Conservation (phyloP, 2,329 filamentous ascomycete species). For the Calonectria pseudoreteaudii region DNA sequence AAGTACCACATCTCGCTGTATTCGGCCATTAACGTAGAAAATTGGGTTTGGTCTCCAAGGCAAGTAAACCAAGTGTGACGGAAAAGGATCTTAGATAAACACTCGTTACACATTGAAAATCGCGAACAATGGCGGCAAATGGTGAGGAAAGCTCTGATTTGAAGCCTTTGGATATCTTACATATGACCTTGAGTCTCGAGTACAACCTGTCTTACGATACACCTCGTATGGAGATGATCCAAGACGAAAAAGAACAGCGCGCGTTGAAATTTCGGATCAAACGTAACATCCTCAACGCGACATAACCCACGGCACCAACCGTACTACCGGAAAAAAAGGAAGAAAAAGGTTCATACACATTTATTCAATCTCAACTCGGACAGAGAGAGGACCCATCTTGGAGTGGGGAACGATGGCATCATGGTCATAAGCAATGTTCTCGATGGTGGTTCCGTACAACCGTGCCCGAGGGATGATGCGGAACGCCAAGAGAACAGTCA, state of each 20-base stretch:
- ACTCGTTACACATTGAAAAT: too few relatives aligned
- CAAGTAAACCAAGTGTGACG: background rate
- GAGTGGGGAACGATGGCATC: conserved; percentile 36
- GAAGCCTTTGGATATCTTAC: background rate
- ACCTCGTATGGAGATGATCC: background rate
- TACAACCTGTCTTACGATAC: background rate
- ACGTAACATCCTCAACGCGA: background rate
- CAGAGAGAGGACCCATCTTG: conserved; percentile 33
- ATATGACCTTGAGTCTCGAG: background rate
- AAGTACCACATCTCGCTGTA: background rate
- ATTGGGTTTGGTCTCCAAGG: background rate
- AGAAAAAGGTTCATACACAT: background rate
- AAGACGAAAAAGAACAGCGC: background rate
- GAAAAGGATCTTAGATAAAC: background rate
- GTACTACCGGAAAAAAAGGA: background rate
- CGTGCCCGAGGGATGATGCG: conserved; percentile 29
- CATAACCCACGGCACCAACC: background rate
- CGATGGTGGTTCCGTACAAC: conserved; percentile 29
- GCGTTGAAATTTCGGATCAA: background rate
- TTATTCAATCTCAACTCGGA: conserved; percentile 24
- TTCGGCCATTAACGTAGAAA: background rate
- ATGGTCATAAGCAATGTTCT: conserved; percentile 35
- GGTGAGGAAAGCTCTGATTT: background rate
- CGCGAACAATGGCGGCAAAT: background rate
- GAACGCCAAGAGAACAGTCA: conserved; percentile 29